Conservation (phyloP, 208 protist species). For the Acanthamoeba culbertsoni region DNA sequence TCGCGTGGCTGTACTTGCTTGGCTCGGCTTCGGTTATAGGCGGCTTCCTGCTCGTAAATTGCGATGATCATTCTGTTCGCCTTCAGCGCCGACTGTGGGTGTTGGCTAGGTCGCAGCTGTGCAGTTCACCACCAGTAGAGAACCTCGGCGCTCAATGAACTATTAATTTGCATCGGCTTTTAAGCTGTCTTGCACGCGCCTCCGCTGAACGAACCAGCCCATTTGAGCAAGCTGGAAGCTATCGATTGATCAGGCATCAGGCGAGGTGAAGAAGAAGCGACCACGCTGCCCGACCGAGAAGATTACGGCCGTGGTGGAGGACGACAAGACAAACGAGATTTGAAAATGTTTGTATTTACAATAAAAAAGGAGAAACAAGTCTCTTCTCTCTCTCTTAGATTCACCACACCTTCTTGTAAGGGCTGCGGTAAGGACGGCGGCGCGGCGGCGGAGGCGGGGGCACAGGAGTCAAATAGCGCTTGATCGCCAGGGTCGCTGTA, state of each 20-base stretch:
- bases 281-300: conserved; percentile 65
- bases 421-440: no score
- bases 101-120: neutral
- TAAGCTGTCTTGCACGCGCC: conserved; percentile 67
- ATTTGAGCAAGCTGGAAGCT: conserved; percentile 53
- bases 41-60: conserved; percentile 64
- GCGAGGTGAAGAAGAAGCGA: conserved; percentile 67
- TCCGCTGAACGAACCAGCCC: conserved; percentile 60
- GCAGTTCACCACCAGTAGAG: neutral
- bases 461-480: no score
- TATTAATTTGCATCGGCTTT: no score
- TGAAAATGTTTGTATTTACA: no score
- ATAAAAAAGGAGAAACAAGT: no score
- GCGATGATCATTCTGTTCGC: neutral
- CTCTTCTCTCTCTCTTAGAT: no score
- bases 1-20: conserved; percentile 46
- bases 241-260: conserved; percentile 64
- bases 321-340: no score
- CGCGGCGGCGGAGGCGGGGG: no score
- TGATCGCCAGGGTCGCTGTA: no score
- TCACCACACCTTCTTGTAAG: no score
- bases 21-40: conserved; percentile 19
- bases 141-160: neutral
- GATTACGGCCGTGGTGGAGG: conserved; percentile 35
- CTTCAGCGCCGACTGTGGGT: neutral